Evolutionary conservation across 1,284 basidiomycete species (phyloP).

Genomic region (Singerocomus inundabilis): DNA sequence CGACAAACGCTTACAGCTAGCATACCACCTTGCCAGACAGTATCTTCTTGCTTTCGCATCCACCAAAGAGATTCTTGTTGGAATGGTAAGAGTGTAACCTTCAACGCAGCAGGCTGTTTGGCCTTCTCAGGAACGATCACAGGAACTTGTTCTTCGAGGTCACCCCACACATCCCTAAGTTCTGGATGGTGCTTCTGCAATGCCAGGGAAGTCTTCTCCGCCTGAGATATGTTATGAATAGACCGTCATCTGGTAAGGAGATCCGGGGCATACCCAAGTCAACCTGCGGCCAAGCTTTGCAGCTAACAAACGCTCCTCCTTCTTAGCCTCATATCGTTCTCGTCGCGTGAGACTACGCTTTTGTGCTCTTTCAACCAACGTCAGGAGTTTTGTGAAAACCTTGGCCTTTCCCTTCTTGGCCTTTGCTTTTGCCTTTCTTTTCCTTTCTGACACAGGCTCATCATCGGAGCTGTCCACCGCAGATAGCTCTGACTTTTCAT

Average conservation of each 20-base stretch:
- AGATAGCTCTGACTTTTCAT: slow-evolving; percentile 29
- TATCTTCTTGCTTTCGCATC: slow-evolving; percentile 94
- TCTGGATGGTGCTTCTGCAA: slow-evolving; percentile 72
- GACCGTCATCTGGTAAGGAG: background rate
- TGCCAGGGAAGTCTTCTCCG: slow-evolving; percentile 72
- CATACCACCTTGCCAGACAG: slow-evolving; percentile 90
- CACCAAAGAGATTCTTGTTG: slow-evolving; percentile 93
- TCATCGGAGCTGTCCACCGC: slow-evolving; percentile 35
- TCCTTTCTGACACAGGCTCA: slow-evolving; percentile 30
- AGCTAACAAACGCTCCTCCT: slow-evolving; percentile 50
- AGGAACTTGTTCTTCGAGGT: slow-evolving; percentile 67
- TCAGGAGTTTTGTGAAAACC: slow-evolving; percentile 24
- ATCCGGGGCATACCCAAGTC: slow-evolving; percentile 50
- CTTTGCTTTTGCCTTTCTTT: slow-evolving; percentile 38
- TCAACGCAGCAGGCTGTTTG: slow-evolving; percentile 79
- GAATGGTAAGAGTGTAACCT: slow-evolving; percentile 71
- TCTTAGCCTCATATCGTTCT: slow-evolving; percentile 37
- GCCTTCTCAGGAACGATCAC: slow-evolving; percentile 69
- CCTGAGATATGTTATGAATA: slow-evolving; percentile 40
- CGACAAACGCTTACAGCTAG: slow-evolving; percentile 64
- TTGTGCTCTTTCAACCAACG: slow-evolving; percentile 9
- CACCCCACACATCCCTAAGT: slow-evolving; percentile 85
- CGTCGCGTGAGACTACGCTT: slow-evolving; percentile 11
- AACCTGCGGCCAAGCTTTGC: slow-evolving; percentile 65
- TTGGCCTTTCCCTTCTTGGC: slow-evolving; percentile 32